Base-by-base conservation (phyloP, 495 filamentous ascomycete genomes). In the Pyrenopolyporus hunteri region DNA sequence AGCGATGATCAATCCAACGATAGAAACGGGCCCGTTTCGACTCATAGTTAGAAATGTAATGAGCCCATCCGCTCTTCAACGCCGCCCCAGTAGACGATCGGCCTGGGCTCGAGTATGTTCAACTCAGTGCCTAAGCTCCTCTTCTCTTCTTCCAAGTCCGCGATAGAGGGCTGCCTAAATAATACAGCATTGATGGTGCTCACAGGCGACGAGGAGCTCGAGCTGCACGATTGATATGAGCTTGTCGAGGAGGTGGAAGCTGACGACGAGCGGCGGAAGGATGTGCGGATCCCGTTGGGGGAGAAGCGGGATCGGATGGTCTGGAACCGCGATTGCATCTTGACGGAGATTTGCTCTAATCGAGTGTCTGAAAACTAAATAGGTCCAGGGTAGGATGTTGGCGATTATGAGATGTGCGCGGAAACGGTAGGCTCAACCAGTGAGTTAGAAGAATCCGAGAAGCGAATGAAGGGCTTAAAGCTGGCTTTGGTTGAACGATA, bases 61-160 rank as follows among this genome's bases (percentile, higher is more conserved):
- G 63, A 68, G 37, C 71, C 69, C 76, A 83, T 82, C 40, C 80
- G 69, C 71, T 82, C 82, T 69, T 81, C 82, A 31, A 83, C 66
- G 20, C 82, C 79, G 58, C 78, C 81, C 72, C 82, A 83, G 69
- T 78, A 80, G 14, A 79, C 76, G 36, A 81, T 74, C 35, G 82
- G 82, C 47, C 81, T 64, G 19, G 82, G 82, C 70, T 84, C 82
- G 17, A 84, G 74, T 31, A 84, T 73, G 67, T 73, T 74, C 2
- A 81, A 66, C 52, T 82, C 80, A 35, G 57, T 65, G 14, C 70
- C 71, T 37, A 77, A 78, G 63, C 59, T 68, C 62, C 74, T 73
- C 62, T 76, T 76, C 67, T 84, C 81, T 48, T 76, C 76, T 46
- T 77, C 75, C 25, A 80, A 53, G 63, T 78, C 73, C 22, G 73